Conservation (phyloP, 208 protist genomes). For the Porcisia hertigi region DNA sequence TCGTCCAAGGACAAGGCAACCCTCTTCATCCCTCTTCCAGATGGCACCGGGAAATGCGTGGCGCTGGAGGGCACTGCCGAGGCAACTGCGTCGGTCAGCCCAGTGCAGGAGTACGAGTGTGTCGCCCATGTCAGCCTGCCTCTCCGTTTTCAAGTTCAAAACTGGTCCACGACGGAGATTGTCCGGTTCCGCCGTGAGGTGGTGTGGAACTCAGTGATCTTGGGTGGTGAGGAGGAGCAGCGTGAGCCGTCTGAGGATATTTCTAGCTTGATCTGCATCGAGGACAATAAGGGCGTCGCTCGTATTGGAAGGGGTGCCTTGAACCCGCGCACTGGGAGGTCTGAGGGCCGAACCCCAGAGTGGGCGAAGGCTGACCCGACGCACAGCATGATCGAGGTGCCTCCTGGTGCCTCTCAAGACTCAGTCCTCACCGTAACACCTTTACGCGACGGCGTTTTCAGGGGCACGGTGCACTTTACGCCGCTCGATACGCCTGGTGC, state of each 20-base stretch:
- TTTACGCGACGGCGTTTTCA: constrained; percentile 81
- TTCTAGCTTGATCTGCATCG: constrained; percentile 6
- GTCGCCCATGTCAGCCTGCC: constrained; percentile 30
- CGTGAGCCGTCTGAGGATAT: background rate
- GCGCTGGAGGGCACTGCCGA: constrained; percentile 76
- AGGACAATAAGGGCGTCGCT: background rate
- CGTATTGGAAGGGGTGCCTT: background rate
- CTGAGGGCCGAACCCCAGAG: constrained; percentile 23
- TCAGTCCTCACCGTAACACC: constrained; percentile 79
- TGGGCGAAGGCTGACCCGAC: background rate
- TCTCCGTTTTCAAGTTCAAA: constrained; percentile 30
- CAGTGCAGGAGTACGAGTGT: constrained; percentile 32
- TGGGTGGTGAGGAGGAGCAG: background rate
- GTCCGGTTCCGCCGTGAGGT: constrained; percentile 89
- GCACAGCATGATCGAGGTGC: constrained; percentile 84
- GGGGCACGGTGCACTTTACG: constrained; percentile 60
- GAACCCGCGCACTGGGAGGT: constrained; percentile 35
- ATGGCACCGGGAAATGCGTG: constrained; percentile 87
- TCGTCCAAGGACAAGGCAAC: constrained; percentile 58
- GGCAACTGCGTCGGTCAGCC: constrained; percentile 42
- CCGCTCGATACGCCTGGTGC: constrained; percentile 54
- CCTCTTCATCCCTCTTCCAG: constrained; percentile 93
- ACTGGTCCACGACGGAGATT: constrained; percentile 29
- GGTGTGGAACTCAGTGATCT: constrained; percentile 54
- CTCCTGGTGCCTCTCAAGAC: constrained; percentile 56